Evolutionary conservation across 805 yeast species (phyloP).

Genomic region (Candida montana): DNA sequence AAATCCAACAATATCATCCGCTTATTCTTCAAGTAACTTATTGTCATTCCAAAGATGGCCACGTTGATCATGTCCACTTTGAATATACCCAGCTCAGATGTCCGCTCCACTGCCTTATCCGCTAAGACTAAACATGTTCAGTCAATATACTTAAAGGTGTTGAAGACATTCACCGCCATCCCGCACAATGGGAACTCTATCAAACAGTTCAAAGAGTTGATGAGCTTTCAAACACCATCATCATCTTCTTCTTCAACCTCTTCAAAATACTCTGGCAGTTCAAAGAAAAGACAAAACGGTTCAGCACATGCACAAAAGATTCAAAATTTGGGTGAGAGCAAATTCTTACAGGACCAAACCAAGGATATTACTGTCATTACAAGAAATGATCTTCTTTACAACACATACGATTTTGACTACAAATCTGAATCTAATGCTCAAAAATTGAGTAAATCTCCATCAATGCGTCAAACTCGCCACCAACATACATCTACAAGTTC

Average conservation of each 20-base stretch:
- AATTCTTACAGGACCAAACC: constrained; percentile 8
- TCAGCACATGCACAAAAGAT: background rate
- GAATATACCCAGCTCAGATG: background rate
- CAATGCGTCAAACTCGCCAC: background rate
- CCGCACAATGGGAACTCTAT: background rate
- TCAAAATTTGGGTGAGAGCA: background rate
- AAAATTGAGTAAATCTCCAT: background rate
- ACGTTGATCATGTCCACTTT: constrained; percentile 1
- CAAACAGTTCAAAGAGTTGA: background rate
- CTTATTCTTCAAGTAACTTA: no score
- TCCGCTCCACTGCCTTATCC: background rate
- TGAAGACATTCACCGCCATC: background rate
- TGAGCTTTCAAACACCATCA: background rate
- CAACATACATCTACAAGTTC: background rate
- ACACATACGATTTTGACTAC: constrained; percentile 11
- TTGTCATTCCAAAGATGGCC: no score
- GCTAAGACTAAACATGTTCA: constrained; percentile 1
- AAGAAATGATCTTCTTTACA: constrained; percentile 22
- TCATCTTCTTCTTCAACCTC: background rate
- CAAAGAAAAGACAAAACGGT: background rate
- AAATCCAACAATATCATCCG: no score
- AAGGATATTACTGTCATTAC: constrained; percentile 23
- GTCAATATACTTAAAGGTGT: background rate
- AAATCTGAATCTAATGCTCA: background rate
- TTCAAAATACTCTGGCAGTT: background rate